These are phyloP conservation scores for Grifola frondosa DNA, from an alignment of 1,284 basidiomycete species.

Conservation along the genomic window DNA sequence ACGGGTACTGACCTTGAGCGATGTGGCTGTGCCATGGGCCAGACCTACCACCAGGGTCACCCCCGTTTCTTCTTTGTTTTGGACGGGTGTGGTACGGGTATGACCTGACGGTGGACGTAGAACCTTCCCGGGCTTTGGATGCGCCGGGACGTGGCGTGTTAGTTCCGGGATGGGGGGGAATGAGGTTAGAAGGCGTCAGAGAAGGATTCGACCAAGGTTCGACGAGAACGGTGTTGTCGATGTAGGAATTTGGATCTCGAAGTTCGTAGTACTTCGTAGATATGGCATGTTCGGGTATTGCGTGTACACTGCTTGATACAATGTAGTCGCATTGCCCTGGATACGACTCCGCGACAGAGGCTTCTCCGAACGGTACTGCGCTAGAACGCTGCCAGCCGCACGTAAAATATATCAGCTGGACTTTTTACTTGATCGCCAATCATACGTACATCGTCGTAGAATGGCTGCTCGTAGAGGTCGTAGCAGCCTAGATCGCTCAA, in stretches of 20 bases:
- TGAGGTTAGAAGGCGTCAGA: not conserved
- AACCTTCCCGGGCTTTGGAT: not conserved
- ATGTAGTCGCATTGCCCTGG: not conserved
- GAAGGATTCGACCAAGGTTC: too few species aligned
- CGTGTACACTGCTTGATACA: slow-evolving; percentile 6
- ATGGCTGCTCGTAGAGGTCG: too few species aligned
- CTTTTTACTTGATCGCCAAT: too few species aligned
- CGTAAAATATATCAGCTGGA: too few species aligned
- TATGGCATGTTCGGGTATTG: slow-evolving; percentile 16
- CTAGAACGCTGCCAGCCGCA: too few species aligned
- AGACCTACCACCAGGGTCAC: slow-evolving; percentile 23
- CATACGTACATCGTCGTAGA: too few species aligned
- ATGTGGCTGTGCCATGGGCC: slow-evolving; percentile 18
- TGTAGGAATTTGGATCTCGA: slow-evolving; percentile 15
- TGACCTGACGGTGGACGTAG: slow-evolving; percentile 6
- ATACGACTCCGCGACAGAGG: too few species aligned
- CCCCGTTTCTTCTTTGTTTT: slow-evolving; percentile 29
- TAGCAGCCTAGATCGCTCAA: too few species aligned
- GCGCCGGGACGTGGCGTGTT: not conserved
- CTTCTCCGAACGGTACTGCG: too few species aligned
- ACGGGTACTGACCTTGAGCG: slow-evolving; percentile 22
- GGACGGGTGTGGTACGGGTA: slow-evolving; percentile 19
- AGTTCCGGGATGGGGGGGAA: not conserved
- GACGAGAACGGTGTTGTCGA: not conserved
- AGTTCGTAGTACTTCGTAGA: slow-evolving; percentile 19